Evolutionary conservation across 2,329 filamentous ascomycete genomes (phyloP).

Genomic region (Rugonectria rugulosa): DNA sequence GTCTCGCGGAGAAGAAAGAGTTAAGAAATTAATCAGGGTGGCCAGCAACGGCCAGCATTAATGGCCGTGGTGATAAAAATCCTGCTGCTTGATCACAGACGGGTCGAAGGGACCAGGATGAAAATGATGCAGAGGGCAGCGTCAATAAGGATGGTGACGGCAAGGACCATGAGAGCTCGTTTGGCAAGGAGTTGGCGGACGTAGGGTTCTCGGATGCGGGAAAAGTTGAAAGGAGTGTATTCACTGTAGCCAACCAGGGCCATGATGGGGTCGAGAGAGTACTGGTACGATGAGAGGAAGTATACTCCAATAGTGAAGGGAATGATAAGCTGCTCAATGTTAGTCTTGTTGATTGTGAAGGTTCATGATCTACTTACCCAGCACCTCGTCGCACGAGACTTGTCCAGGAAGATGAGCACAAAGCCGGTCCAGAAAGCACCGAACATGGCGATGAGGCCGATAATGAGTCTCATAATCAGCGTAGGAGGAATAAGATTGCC

Average conservation of each 20-base stretch:
- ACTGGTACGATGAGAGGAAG: slow-evolving; percentile 89
- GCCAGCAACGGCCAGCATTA: slow-evolving; percentile 37
- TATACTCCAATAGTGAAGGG: slow-evolving; percentile 94
- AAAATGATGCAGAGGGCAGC: slow-evolving; percentile 88
- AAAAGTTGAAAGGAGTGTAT: slow-evolving; percentile 95
- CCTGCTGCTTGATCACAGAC: slow-evolving; percentile 59
- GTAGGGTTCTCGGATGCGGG: slow-evolving; percentile 87
- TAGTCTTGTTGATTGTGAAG: slow-evolving; percentile 7
- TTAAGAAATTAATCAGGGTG: slow-evolving; percentile 20
- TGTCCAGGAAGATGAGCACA: slow-evolving; percentile 88
- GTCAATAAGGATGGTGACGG: slow-evolving; percentile 78
- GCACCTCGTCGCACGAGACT: slow-evolving; percentile 74
- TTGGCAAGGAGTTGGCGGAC: slow-evolving; percentile 86
- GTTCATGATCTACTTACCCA: slow-evolving; percentile 70
- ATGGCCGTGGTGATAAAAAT: slow-evolving; percentile 23
- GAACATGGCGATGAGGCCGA: slow-evolving; percentile 85
- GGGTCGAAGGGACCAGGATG: slow-evolving; percentile 91
- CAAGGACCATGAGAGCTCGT: slow-evolving; percentile 81
- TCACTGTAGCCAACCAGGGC: slow-evolving; percentile 91
- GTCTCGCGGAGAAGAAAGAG: slow-evolving; percentile 27
- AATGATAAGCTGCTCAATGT: slow-evolving; percentile 66
- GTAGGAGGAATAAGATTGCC: slow-evolving; percentile 95
- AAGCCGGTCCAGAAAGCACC: slow-evolving; percentile 94
- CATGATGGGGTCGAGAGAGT: slow-evolving; percentile 91
- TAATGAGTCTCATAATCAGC: slow-evolving; percentile 82